These are phyloP conservation scores for Cephalotrichum gorgonifer DNA, from an alignment of 2,329 filamentous ascomycete genomes.

Conservation along the genomic window DNA sequence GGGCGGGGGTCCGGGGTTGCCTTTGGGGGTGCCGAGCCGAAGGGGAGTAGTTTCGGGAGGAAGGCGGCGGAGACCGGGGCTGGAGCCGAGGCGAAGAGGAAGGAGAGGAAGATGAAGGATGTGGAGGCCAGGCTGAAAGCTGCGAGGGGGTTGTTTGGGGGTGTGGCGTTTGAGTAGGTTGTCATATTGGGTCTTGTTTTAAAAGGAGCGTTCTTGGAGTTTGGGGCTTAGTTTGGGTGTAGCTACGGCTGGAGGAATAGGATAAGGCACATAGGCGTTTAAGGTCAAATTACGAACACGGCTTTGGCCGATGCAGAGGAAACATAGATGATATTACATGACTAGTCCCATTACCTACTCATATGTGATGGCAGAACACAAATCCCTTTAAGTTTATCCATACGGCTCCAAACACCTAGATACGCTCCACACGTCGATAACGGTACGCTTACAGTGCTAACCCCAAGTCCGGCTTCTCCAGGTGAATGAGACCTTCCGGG, in stretches of 20 bases:
- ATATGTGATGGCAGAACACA: too few species aligned
- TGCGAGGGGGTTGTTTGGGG: constrained; percentile 48
- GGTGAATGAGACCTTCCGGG: constrained; percentile 52
- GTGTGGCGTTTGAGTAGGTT: constrained; percentile 39
- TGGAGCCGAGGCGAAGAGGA: constrained; percentile 20
- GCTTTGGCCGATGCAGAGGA: too few species aligned
- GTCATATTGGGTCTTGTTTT: background rate
- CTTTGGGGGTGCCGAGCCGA: constrained; percentile 45
- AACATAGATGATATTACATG: too few species aligned
- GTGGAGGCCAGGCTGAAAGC: constrained; percentile 45
- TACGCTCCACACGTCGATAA: too few species aligned
- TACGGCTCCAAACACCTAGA: too few species aligned
- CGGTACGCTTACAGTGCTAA: background rate
- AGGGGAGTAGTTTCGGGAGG: too few species aligned
- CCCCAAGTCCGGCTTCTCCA: constrained; percentile 37
- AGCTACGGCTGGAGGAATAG: too few species aligned
- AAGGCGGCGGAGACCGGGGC: constrained; percentile 40
- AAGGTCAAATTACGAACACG: too few species aligned
- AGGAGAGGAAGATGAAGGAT: constrained; percentile 47
- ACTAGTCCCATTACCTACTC: too few species aligned
- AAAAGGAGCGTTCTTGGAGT: background rate
- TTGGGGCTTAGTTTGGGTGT: too few species aligned
- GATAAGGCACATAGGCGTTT: too few species aligned
- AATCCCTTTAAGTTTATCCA: too few species aligned
- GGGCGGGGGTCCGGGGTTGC: constrained; percentile 51